Evolutionary conservation across 1,284 basidiomycete genomes (phyloP).

Genomic region (Gymnopus androsaceus): DNA sequence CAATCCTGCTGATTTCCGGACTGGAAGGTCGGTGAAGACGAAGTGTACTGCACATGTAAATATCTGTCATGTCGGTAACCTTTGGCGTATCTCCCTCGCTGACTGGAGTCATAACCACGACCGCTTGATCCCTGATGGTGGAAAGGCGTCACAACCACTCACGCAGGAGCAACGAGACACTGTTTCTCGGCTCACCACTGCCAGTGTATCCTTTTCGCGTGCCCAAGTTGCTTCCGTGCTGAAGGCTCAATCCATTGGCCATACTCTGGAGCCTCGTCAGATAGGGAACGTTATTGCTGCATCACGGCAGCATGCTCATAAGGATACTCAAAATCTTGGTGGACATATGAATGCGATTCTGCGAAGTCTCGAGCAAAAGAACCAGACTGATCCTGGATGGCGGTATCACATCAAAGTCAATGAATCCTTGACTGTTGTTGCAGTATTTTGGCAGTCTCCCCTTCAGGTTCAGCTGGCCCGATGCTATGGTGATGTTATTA

Average conservation of each 20-base stretch:
- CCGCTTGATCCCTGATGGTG: conserved; percentile 21
- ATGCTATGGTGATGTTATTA: conserved; percentile 25
- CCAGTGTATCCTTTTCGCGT: background rate
- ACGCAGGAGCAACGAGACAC: conserved; percentile 20
- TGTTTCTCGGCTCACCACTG: conserved; percentile 4
- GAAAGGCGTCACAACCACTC: conserved; percentile 12
- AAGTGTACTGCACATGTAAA: conserved; percentile 2
- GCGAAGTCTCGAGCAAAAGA: conserved; percentile 13
- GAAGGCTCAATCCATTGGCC: background rate
- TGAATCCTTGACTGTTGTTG: conserved; percentile 22
- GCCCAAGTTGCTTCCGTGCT: background rate
- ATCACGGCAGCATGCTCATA: conserved; percentile 5
- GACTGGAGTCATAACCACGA: conserved; percentile 27
- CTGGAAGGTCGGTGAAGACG: background rate
- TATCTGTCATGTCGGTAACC: background rate
- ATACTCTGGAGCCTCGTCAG: conserved; percentile 20
- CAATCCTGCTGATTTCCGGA: background rate
- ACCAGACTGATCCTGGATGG: conserved; percentile 24
- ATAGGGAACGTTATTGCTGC: conserved; percentile 18
- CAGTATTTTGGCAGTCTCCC: conserved; percentile 33
- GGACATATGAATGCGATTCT: conserved; percentile 25
- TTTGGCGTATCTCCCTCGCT: conserved; percentile 14
- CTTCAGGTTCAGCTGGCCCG: conserved; percentile 24
- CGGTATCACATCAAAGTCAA: conserved; percentile 24
- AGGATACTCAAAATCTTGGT: conserved; percentile 16